Percentiles rank a stretch among this genome's conserved stretches.
Evolutionary conservation across 306 rosid genomes (phyloP).

Genomic region (Inga laurina): DNA sequence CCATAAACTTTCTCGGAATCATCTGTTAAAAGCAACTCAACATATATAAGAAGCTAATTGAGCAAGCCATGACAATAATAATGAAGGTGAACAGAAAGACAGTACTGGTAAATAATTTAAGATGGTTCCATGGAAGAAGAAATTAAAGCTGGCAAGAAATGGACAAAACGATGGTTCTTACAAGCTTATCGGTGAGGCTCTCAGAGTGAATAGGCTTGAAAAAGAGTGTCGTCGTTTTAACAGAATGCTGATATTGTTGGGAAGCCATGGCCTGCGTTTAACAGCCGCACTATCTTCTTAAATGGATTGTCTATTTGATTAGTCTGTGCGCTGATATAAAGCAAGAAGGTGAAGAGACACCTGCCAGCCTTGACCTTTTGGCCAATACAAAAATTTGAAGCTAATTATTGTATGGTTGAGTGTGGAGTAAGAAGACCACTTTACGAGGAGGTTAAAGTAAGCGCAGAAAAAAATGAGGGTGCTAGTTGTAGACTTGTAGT

Average conservation of each 20-base stretch:
- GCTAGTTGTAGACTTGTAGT: background rate
- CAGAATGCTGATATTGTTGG: background rate
- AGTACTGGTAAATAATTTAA: too few species aligned
- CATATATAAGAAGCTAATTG: too few species aligned
- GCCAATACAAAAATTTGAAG: background rate
- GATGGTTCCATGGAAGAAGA: too few species aligned
- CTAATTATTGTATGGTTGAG: background rate
- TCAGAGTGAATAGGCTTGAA: background rate
- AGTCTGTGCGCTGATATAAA: background rate
- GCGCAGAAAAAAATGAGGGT: background rate
- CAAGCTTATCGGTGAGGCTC: background rate
- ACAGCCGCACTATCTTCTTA: background rate
- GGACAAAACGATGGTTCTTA: too few species aligned
- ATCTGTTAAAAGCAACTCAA: background rate
- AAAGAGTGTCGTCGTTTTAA: background rate
- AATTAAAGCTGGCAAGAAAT: too few species aligned
- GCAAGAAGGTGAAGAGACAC: background rate
- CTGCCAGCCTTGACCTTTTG: background rate
- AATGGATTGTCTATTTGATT: background rate
- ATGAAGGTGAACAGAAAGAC: too few species aligned
- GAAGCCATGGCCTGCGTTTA: background rate
- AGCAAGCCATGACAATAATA: too few species aligned
- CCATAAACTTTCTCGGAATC: background rate
- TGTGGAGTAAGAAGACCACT: background rate
- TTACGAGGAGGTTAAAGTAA: background rate